Conservation (phyloP, 1,284 basidiomycete genomes). For the Vanrija pseudolonga region DNA sequence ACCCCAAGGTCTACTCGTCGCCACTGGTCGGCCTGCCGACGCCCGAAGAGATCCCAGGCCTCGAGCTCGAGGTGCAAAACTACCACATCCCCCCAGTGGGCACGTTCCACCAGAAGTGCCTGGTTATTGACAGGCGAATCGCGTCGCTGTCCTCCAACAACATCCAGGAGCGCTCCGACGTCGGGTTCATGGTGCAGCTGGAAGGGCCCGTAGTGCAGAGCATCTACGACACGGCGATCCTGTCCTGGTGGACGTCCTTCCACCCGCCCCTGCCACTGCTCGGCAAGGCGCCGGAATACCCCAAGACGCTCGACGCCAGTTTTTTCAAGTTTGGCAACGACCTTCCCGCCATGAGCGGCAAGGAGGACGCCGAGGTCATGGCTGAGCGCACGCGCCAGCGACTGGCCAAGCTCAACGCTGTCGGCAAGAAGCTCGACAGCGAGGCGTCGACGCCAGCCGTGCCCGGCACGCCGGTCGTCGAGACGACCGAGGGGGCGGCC, state of each 20-base stretch:
- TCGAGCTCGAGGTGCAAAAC: constrained; percentile 27
- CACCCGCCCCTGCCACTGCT: constrained; percentile 58
- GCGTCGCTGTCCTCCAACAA: constrained; percentile 60
- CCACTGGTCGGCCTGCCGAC: constrained; percentile 10
- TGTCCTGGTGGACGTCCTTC: constrained; percentile 60
- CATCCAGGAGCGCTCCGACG: constrained; percentile 57
- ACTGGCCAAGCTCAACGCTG: constrained; percentile 19
- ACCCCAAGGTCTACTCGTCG: constrained; percentile 4
- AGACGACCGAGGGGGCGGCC: too few species aligned
- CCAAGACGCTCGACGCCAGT: neutral
- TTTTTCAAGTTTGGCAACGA: constrained; percentile 24
- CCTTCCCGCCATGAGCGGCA: constrained; percentile 8
- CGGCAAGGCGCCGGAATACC: constrained; percentile 17
- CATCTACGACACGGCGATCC: constrained; percentile 66
- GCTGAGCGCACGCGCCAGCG: constrained; percentile 19
- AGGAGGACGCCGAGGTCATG: constrained; percentile 7
- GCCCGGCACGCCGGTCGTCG: neutral
- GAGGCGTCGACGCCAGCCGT: neutral
- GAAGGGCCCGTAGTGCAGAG: constrained; percentile 66
- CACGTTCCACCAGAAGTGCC: constrained; percentile 66
- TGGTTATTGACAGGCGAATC: constrained; percentile 65
- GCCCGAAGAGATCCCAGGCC: constrained; percentile 15
- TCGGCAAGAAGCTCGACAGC: neutral
- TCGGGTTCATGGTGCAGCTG: constrained; percentile 63
- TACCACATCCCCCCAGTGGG: constrained; percentile 39